phyloP scores from a whole-genome alignment of 805 yeast genomes.

The Wickerhamiella kazuoi region DNA sequence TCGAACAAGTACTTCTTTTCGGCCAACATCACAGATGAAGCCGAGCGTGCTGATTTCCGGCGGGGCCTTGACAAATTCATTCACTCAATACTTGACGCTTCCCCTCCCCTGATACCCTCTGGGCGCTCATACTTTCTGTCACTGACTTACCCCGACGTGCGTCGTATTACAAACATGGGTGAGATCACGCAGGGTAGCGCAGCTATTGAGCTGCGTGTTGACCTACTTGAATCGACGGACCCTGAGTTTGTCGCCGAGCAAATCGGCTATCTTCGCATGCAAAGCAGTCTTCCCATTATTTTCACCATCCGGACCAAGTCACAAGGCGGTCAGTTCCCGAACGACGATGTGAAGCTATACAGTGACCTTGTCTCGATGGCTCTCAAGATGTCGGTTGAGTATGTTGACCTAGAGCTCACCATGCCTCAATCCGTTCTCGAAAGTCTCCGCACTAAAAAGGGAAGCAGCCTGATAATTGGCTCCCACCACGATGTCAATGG shows the following conservation, averaged over 20 bases:
- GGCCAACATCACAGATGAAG: slow-evolving; percentile 49
- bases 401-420: slow-evolving; percentile 61
- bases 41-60: slow-evolving; percentile 37
- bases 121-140: slow-evolving; percentile 48
- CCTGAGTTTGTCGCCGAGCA: slow-evolving; percentile 50
- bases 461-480: slow-evolving; percentile 56
- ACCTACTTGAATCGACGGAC: slow-evolving; percentile 35
- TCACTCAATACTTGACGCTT: slow-evolving; percentile 29
- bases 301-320: slow-evolving; percentile 59
- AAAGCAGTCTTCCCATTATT: slow-evolving; percentile 53
- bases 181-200: slow-evolving; percentile 48
- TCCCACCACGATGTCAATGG: slow-evolving; percentile 67
- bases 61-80: slow-evolving; percentile 37
- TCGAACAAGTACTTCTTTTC: slow-evolving; percentile 66
- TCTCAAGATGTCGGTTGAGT: slow-evolving; percentile 61
- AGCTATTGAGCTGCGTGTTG: slow-evolving; percentile 76
- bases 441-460: slow-evolving; percentile 33
- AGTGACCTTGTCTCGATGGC: slow-evolving; percentile 41
- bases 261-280: slow-evolving; percentile 47
- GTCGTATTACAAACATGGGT: slow-evolving; percentile 27
- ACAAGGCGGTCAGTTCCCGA: slow-evolving; percentile 75
- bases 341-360: slow-evolving; percentile 31
- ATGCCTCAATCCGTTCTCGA: slow-evolving; percentile 40
- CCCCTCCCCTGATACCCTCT: slow-evolving; percentile 24
- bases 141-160: slow-evolving; percentile 48